Evolutionary conservation across 2,329 filamentous ascomycete species (phyloP).

Genomic region (Rugonectria rugulosa): DNA sequence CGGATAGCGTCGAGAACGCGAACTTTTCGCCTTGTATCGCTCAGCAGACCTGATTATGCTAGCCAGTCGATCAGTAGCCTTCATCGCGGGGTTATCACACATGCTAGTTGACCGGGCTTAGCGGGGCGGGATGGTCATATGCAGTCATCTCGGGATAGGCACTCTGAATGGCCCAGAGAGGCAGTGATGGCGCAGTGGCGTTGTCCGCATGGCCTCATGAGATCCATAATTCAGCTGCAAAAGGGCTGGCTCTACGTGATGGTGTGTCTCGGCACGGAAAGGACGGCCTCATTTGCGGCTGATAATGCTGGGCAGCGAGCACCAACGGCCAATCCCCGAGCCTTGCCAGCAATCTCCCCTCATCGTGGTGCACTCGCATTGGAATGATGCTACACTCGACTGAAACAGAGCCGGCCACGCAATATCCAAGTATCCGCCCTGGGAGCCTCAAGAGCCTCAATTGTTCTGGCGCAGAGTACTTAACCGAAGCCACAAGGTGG

Average conservation of each 20-base stretch:
- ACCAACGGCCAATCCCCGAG: not conserved
- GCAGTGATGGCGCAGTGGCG: not conserved
- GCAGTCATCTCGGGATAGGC: not conserved
- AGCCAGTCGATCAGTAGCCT: too few species aligned
- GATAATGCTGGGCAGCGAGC: not conserved
- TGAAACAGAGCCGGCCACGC: not conserved
- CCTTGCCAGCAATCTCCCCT: not conserved
- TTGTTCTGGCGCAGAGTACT: not conserved
- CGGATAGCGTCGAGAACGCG: too few species aligned
- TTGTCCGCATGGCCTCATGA: not conserved
- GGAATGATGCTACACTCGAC: not conserved
- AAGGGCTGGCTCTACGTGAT: not conserved
- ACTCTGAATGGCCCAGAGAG: not conserved
- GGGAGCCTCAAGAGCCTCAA: not conserved
- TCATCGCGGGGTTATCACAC: too few species aligned
- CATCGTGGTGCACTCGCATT: not conserved
- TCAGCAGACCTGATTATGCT: too few species aligned
- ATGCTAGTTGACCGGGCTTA: not conserved
- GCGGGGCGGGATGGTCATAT: not conserved
- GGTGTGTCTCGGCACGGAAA: not conserved
- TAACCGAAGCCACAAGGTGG: not conserved
- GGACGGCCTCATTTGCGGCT: slow-evolving; percentile 1
- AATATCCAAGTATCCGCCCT: not conserved
- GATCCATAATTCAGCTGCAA: not conserved
- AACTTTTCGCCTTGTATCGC: too few species aligned